Evolutionary conservation across 2,329 filamentous ascomycete species (phyloP).

Genomic region (Cryphonectria japonica): DNA sequence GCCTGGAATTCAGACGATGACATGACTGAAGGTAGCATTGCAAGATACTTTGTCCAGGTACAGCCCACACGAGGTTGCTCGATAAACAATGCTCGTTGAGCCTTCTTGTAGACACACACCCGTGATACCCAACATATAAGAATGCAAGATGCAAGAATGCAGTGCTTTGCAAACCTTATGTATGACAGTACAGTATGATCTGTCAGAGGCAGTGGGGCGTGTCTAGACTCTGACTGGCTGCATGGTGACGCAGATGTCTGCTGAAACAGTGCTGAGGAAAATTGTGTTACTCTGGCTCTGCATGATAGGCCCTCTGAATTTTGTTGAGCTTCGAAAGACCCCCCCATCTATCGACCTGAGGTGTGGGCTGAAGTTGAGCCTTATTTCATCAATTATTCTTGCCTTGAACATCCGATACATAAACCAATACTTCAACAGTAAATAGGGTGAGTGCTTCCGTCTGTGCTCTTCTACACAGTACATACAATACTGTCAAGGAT

Average conservation of each 20-base stretch:
- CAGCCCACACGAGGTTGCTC: background rate
- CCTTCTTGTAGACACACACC: background rate
- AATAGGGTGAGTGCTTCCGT: conserved; percentile 3
- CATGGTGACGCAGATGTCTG: conserved; percentile 21
- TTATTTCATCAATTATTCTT: background rate
- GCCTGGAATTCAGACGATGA: background rate
- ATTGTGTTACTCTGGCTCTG: background rate
- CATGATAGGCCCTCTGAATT: background rate
- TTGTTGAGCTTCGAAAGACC: background rate
- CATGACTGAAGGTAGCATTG: background rate
- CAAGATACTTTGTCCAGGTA: background rate
- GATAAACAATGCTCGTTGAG: background rate
- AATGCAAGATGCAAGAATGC: background rate
- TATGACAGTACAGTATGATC: background rate
- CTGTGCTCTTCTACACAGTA: too few relatives aligned
- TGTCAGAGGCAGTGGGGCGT: background rate
- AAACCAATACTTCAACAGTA: background rate
- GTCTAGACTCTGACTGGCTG: conserved; percentile 4
- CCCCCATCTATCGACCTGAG: background rate
- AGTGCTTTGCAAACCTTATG: background rate
- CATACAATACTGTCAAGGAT: background rate
- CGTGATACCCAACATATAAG: background rate
- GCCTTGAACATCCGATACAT: background rate
- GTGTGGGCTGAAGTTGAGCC: background rate
- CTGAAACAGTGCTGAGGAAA: background rate